Evolutionary conservation across 768 basidiomycete genomes (phyloP).

Genomic region (Candolleomyces aberdarensis): DNA sequence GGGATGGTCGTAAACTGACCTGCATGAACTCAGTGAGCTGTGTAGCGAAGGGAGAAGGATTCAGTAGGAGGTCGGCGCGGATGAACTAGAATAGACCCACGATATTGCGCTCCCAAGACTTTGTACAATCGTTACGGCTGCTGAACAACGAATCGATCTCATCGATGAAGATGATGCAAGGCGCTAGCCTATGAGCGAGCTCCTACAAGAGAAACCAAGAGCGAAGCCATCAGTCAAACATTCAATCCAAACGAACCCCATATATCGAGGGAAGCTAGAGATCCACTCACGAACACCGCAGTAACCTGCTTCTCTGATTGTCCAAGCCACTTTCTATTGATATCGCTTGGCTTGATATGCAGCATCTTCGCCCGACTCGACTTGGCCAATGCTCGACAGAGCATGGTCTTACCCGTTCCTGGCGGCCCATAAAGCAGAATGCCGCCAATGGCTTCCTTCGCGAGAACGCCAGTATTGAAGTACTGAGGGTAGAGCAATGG

Average conservation of each 20-base stretch:
- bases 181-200: slow-evolving; percentile 69
- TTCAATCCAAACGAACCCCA: not conserved
- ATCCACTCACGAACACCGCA: slow-evolving; percentile 16
- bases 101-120: slow-evolving; percentile 2
- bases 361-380: slow-evolving; percentile 17
- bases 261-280: not conserved
- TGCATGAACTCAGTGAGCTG: slow-evolving; percentile 15
- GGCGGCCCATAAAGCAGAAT: slow-evolving; percentile 53
- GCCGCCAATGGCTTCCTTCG: slow-evolving; percentile 56
- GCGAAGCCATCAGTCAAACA: not conserved
- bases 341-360: slow-evolving; percentile 15
- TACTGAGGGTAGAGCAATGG: slow-evolving; percentile 10
- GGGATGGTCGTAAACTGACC: not conserved
- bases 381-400: slow-evolving; percentile 48
- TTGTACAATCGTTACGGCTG: slow-evolving; percentile 4
- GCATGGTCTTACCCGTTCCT: slow-evolving; percentile 51
- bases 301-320: slow-evolving; percentile 13
- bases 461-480: slow-evolving; percentile 39
- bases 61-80: no score
- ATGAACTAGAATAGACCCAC: not conserved
- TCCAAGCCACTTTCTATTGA: slow-evolving; percentile 11
- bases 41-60: not conserved
- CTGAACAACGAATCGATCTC: slow-evolving; percentile 71
- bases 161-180: slow-evolving; percentile 78
- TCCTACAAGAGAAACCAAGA: slow-evolving; percentile 39